These are phyloP conservation scores for Bruguiera hainesii DNA, from an alignment of 441 rosid species.

Conservation along the genomic window DNA sequence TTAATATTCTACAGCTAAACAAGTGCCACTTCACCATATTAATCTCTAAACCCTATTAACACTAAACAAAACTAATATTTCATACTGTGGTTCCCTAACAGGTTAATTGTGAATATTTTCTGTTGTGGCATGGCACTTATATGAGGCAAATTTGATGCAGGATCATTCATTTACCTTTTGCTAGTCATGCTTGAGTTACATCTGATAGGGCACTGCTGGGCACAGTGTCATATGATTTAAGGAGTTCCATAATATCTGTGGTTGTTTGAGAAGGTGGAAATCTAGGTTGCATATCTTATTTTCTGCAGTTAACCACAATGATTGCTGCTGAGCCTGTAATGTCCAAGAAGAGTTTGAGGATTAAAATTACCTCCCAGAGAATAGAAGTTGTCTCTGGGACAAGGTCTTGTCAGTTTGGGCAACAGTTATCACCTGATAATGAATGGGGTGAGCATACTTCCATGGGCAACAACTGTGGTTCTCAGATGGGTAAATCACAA, in stretches of 20 bases:
- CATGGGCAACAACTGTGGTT: constrained; percentile 11
- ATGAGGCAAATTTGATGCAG: not conserved
- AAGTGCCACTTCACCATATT: too few species aligned
- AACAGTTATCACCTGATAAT: constrained; percentile 2
- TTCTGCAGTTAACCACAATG: constrained; percentile 28
- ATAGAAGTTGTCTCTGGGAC: constrained; percentile 29
- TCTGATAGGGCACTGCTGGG: constrained; percentile 21
- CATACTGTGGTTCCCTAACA: too few species aligned
- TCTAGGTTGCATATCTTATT: not conserved
- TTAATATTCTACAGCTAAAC: too few species aligned
- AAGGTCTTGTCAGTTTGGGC: constrained; percentile 24
- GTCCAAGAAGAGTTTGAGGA: constrained; percentile 46
- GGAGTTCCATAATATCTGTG: not conserved
- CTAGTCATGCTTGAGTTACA: constrained; percentile 10
- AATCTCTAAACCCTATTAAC: too few species aligned
- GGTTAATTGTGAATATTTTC: not conserved
- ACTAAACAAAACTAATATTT: too few species aligned
- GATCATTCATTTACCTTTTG: not conserved
- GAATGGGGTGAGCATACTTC: constrained; percentile 18
- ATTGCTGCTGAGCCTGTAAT: constrained; percentile 36
- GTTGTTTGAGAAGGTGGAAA: not conserved
- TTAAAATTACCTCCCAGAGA: constrained; percentile 41
- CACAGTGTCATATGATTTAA: constrained; percentile 18
- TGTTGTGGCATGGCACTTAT: not conserved
- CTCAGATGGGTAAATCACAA: constrained; percentile 16